phyloP scores from a whole-genome alignment of 2,329 filamentous ascomycete species.

The Curvularia spicifera region DNA sequence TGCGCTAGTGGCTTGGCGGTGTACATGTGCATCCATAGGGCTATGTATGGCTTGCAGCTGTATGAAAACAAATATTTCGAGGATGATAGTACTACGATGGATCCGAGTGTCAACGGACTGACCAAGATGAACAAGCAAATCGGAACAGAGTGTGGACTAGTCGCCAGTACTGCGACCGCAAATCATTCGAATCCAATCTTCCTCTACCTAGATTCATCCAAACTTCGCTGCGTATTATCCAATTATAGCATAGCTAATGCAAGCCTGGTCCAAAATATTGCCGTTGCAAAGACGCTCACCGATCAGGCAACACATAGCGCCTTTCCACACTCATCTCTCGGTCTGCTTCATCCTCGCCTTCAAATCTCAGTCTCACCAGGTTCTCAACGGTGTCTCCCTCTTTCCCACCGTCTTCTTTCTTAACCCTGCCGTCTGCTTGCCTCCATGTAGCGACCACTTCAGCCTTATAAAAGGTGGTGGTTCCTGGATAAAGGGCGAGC shows the following conservation, averaged over 20 bases:
- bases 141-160: background rate
- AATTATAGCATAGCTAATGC: slow-evolving; percentile 1
- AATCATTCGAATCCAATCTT: background rate
- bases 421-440: slow-evolving; percentile 39
- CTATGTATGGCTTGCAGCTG: background rate
- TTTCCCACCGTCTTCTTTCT: slow-evolving; percentile 50
- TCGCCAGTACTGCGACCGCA: background rate
- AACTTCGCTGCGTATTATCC: slow-evolving; percentile 4
- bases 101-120: background rate
- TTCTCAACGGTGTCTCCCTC: slow-evolving; percentile 51
- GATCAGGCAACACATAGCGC: slow-evolving; percentile 55
- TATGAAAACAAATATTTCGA: background rate
- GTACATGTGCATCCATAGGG: background rate
- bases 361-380: slow-evolving; percentile 55
- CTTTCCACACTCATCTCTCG: slow-evolving; percentile 58
- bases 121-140: background rate
- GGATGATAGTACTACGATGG: too few relatives aligned
- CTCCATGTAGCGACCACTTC: slow-evolving; percentile 55
- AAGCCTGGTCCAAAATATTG: background rate
- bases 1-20: slow-evolving; percentile 12
- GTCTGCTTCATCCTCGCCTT: slow-evolving; percentile 56
- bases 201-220: slow-evolving; percentile 1
- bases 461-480: slow-evolving; percentile 62
- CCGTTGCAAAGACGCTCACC: slow-evolving; percentile 1
- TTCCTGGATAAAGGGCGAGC: slow-evolving; percentile 58